Evolutionary conservation across 176 grass and related monocot species (phyloP), one percentile per base, ranked within the genome.

Genomic region (Hyparrhenia diplandra): DNA sequence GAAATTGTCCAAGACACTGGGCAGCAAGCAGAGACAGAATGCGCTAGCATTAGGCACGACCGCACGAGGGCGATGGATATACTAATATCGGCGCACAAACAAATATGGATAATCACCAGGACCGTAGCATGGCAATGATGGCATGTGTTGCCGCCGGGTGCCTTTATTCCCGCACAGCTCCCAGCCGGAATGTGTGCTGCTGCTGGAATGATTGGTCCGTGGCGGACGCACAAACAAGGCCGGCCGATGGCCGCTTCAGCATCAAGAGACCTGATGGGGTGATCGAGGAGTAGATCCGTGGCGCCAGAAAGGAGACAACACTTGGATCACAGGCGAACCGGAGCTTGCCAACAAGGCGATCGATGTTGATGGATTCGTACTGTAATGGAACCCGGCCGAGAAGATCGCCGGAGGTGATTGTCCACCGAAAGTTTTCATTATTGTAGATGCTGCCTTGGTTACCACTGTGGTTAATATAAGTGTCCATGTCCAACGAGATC

Each of bases 401-500:
- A 60, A 68, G 40, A 2, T 10, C 18, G 18, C 18, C 49, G 54
- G 31, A 64, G 37, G 75, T 70, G 24, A 54, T 45, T 70, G 37
- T 7, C 43, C 57, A 66, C 87, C 87, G 78, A 89, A 89, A 89
- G 87, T 32, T 3, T 0, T 42, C 20, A 13, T 71, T 81, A 64
- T 36, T 81, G 5, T 4, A 28, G 25, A 81, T 83, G 37, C n/a
- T n/a, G n/a, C n/a, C n/a, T n/a, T n/a, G n/a, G n/a, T n/a, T n/a
- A n/a, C n/a, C n/a, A n/a, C n/a, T n/a, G n/a, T n/a, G n/a, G n/a
- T n/a, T n/a, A n/a, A n/a, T n/a, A n/a, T n/a, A n/a, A n/a, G n/a
- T n/a, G n/a, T n/a, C n/a, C n/a, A n/a, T n/a, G n/a, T n/a, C n/a
- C n/a, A n/a, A n/a, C n/a, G n/a, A n/a, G n/a, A n/a, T n/a, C n/a